phyloP scores from a whole-genome alignment of 2,329 filamentous ascomycete species.

The Talaromyces amestolkiae region DNA sequence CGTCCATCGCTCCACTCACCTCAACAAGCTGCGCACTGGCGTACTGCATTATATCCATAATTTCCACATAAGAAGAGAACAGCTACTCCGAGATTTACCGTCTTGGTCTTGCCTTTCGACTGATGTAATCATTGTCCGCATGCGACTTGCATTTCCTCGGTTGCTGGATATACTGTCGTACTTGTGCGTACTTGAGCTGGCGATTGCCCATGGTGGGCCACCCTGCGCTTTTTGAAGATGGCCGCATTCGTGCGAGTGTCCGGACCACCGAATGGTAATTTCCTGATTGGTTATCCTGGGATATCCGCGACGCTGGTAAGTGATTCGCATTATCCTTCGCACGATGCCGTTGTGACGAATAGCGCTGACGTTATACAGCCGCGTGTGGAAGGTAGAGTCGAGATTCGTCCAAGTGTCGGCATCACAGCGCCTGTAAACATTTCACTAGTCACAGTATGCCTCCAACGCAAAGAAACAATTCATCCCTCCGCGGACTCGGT shows the following conservation, averaged over 20 bases:
- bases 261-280: slow-evolving; percentile 94
- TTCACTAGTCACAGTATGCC: slow-evolving; percentile 88
- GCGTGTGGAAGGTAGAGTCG: slow-evolving; percentile 95
- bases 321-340: slow-evolving; percentile 25
- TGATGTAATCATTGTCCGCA: background rate
- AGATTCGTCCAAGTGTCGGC: slow-evolving; percentile 83
- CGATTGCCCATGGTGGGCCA: slow-evolving; percentile 39
- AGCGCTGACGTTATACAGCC: slow-evolving; percentile 58
- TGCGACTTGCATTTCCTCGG: background rate
- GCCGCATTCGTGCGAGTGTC: slow-evolving; percentile 91
- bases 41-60: background rate
- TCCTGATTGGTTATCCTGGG: slow-evolving; percentile 93
- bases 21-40: background rate
- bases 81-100: background rate
- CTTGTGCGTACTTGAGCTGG: slow-evolving; percentile 4
- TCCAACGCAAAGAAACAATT: slow-evolving; percentile 92
- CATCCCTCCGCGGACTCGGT: slow-evolving; percentile 93
- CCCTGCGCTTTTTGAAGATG: slow-evolving; percentile 49
- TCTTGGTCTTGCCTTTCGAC: background rate
- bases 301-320: slow-evolving; percentile 95
- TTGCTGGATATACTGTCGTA: slow-evolving; percentile 1
- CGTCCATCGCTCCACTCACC: background rate
- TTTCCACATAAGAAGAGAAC: background rate
- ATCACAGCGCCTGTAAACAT: slow-evolving; percentile 85
- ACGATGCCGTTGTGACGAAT: background rate